phyloP scores from a whole-genome alignment of 208 protist genomes.

The Trypanosoma cruzi region DNA sequence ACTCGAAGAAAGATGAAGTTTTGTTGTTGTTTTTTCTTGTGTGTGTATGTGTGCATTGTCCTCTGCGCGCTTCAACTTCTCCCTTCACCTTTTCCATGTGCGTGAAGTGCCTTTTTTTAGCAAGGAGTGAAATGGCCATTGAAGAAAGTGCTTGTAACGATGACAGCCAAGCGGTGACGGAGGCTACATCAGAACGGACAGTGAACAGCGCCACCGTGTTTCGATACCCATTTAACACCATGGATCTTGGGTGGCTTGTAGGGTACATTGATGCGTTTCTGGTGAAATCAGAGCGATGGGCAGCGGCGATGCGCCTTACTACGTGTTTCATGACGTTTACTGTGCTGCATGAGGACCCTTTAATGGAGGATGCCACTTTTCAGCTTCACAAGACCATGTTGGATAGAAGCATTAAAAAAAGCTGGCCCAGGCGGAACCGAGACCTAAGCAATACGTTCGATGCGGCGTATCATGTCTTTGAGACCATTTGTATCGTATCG shows the following conservation, averaged over 20 bases:
- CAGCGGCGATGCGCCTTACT: conserved; percentile 52
- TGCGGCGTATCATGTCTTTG: conserved; percentile 53
- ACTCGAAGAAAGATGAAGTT: too few relatives aligned
- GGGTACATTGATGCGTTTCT: conserved; percentile 58
- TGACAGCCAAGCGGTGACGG: conserved; percentile 19
- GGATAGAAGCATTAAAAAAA: conserved; percentile 32
- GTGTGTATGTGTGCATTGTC: neutral
- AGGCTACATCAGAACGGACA: conserved; percentile 10
- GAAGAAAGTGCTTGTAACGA: neutral
- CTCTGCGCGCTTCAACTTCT: neutral
- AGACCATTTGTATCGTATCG: conserved; percentile 57
- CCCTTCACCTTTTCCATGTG: neutral
- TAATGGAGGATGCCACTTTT: conserved; percentile 61
- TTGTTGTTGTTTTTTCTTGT: neutral
- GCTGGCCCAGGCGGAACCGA: conserved; percentile 26
- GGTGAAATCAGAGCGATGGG: conserved; percentile 35
- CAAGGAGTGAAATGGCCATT: conserved; percentile 5
- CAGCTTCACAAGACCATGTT: conserved; percentile 38
- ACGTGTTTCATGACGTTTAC: conserved; percentile 76
- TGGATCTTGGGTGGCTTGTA: conserved; percentile 65
- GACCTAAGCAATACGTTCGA: conserved; percentile 50
- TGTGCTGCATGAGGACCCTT: conserved; percentile 75
- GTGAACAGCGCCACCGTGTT: conserved; percentile 58
- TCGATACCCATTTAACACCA: conserved; percentile 67
- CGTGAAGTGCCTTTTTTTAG: neutral